phyloP scores from a whole-genome alignment of 164 flowering plant genomes.

The Warburgia ugandensis region DNA sequence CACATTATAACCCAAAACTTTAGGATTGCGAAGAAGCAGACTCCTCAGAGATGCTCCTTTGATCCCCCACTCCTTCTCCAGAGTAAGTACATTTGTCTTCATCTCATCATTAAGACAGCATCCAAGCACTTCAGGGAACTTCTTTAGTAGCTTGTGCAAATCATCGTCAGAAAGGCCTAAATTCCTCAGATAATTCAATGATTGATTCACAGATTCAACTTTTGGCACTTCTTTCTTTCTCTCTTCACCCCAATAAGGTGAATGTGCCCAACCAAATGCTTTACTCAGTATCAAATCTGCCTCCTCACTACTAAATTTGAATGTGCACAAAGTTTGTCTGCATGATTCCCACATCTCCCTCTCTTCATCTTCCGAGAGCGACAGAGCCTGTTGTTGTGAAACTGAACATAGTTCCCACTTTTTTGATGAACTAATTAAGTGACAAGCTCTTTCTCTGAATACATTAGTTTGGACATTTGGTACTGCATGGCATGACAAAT shows the following conservation, averaged over 20 bases:
- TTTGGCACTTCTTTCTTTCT: conserved; percentile 63
- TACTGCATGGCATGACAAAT: conserved; percentile 8
- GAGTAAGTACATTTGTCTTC: conserved; percentile 44
- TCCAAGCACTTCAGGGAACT: conserved; percentile 95
- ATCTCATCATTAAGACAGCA: conserved; percentile 70
- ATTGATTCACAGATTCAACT: conserved; percentile 36
- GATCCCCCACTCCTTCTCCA: conserved; percentile 79
- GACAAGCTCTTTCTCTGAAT: conserved; percentile 11
- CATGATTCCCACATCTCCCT: conserved; percentile 60
- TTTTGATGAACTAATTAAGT: conserved; percentile 12
- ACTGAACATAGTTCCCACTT: conserved; percentile 49
- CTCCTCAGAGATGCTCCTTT: conserved; percentile 62
- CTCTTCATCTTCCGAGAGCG: conserved; percentile 42
- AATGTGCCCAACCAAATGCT: conserved; percentile 81
- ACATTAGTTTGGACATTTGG: conserved; percentile 7
- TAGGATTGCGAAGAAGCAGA: conserved; percentile 86
- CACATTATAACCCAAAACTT: conserved; percentile 76
- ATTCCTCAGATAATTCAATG: conserved; percentile 52
- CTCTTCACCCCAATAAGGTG: conserved; percentile 96
- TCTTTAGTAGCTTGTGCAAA: conserved; percentile 69
- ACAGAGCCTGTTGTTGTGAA: conserved; percentile 23
- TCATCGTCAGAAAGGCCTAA: conserved; percentile 75
- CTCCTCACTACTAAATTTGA: conserved; percentile 49
- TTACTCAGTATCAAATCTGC: conserved; percentile 69
- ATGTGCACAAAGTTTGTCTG: conserved; percentile 44